phyloP scores from a whole-genome alignment of 306 rosid species.

The Malus orientalis region DNA sequence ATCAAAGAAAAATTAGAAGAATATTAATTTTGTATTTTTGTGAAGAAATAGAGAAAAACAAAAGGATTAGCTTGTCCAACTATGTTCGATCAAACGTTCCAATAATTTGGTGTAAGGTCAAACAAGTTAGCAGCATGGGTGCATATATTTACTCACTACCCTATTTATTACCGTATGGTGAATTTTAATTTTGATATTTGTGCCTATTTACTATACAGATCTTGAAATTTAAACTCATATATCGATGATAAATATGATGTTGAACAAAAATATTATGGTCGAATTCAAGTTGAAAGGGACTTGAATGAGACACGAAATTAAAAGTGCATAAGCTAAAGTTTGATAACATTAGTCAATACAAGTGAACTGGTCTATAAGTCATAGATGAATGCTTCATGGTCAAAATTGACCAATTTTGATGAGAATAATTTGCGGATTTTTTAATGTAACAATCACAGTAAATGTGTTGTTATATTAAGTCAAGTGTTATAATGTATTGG shows the following conservation, averaged over 20 bases:
- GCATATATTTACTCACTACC: no score
- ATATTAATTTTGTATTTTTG: neutral
- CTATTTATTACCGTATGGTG: no score
- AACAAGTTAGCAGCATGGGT: neutral
- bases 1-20: neutral
- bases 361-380: neutral
- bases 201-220: no score
- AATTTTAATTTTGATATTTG: no score
- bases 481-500: no score
- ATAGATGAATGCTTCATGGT: neutral
- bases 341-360: neutral
- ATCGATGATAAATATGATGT: no score
- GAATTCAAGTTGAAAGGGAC: neutral
- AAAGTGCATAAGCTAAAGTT: neutral
- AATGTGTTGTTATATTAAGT: no score
- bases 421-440: no score
- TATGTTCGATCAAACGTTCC: neutral
- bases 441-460: no score
- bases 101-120: neutral
- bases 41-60: neutral
- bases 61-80: neutral
- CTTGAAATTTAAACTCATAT: no score
- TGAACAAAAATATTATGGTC: neutral
- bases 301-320: neutral
- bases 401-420: neutral